Evolutionary conservation across 2,329 filamentous ascomycete species (phyloP), one percentile per base, ranked within the genome.

Genomic region (Dactylonectria macrodidyma): DNA sequence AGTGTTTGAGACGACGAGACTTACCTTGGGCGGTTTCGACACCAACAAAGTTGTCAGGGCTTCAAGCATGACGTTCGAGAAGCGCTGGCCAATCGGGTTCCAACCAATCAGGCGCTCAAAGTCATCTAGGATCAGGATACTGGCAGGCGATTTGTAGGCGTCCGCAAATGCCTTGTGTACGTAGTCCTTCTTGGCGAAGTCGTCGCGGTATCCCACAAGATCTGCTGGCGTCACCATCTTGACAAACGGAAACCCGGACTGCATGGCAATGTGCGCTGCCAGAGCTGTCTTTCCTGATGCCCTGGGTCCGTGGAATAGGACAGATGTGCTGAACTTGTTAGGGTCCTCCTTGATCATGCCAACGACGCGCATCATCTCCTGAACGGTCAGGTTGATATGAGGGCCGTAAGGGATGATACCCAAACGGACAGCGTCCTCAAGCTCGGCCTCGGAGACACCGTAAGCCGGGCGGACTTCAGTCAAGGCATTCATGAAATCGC

Each of bases 41-140:
- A 90, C 87, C 63, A 97, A 86, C 51, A 97, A 84, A 6, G 93
- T 93, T 78, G 93, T 92, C 62, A 97, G 83, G 16, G 93, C 91
- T 72, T 94, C 92, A 24, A 97, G 86, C 56, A 97, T 93, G 6
- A 87, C 88, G 78, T 94, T 97, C 76, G 92, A 95, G 84, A 97
- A 97, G 52, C 95, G 91, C 44, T 93, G 92, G 2, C 96, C 96
- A 57, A 98, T 94, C 1, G 94, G 93, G 50, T 95, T 95, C 93
- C 94, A 99, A 78, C 97, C 95, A 73, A 98, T 93, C 63, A 98
- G 89, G 70, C 92, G 87, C 83, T 98, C 96, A 73, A 99, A 93
- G 74, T 96, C 93, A 80, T 98, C 96, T 24, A 98, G 87, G 8
- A 99, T 94, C n/a, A 99, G 88, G 58, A 97, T 90, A 77, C 94